Evolutionary conservation across 352 stramenopile species (phyloP).

Genomic region (Halophytophthora polymorphica): DNA sequence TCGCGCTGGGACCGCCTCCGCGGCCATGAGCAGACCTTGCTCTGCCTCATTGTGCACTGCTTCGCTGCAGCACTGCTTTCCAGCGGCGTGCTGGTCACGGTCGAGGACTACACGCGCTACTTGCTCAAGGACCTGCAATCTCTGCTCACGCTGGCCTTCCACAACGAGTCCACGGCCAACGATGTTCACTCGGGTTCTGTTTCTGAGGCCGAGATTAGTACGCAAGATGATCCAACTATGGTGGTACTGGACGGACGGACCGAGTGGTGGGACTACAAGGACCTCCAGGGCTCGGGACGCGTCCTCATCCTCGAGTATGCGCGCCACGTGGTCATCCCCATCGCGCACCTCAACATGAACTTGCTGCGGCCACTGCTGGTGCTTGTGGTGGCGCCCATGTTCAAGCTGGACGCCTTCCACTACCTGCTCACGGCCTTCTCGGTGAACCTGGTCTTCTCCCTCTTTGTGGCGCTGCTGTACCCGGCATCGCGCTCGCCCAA

Average conservation of each 20-base stretch:
- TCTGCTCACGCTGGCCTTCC: constrained; percentile 39
- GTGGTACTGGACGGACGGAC: constrained; percentile 32
- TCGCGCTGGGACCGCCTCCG: constrained; percentile 50
- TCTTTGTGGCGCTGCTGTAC: constrained; percentile 60
- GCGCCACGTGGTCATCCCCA: constrained; percentile 51
- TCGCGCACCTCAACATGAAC: constrained; percentile 65
- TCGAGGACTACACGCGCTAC: constrained; percentile 39
- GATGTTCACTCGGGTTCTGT: not conserved
- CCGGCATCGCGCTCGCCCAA: constrained; percentile 51
- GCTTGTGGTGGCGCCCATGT: constrained; percentile 56
- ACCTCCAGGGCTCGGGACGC: constrained; percentile 49
- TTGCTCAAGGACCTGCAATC: constrained; percentile 52
- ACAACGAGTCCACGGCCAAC: constrained; percentile 3
- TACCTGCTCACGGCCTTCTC: constrained; percentile 62
- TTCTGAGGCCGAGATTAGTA: not conserved
- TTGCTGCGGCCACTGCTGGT: constrained; percentile 62
- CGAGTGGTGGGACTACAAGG: constrained; percentile 58
- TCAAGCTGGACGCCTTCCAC: constrained; percentile 74
- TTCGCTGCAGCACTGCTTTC: constrained; percentile 53
- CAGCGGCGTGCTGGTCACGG: constrained; percentile 39
- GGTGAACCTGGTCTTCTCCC: constrained; percentile 62
- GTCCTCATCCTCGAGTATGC: constrained; percentile 41
- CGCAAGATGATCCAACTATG: constrained; percentile 7
- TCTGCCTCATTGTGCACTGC: constrained; percentile 69
- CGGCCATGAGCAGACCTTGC: constrained; percentile 52